Evolutionary conservation across 2,329 filamentous ascomycete genomes (phyloP), one percentile per base, ranked within the genome.

Genomic region (Pseudonectria buxi): DNA sequence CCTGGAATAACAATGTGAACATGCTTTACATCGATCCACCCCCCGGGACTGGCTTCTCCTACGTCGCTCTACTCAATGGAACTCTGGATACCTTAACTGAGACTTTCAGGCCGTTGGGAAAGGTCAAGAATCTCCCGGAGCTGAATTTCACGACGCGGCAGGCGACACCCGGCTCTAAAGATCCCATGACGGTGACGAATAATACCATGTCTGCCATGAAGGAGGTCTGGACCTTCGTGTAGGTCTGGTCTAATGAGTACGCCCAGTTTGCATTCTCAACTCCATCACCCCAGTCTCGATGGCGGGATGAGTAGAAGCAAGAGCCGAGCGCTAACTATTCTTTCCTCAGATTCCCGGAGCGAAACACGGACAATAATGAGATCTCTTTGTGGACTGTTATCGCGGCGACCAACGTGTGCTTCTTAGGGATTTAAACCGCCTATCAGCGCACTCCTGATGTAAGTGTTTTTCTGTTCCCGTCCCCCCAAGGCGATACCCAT

Each of bases 11-110:
- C 11, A 50, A 55, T 30, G 61, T 60, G 26, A 67, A 66, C 33
- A 63, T 67, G 57, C 54, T 76, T 10, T 76, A 70, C 53, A 67
- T 76, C 28, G 68, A 71, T 42, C 67, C 69, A 67, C 78, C 78
- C 3, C 75, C 78, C 36, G 78, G 83, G 53, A 72, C 83, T 12
- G 74, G 75, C 6, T 77, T 81, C 43, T 82, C 77, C 2, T 77
- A 72, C 49, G 82, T 83, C 47, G 66, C n/a, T n/a, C n/a, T n/a
- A n/a, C n/a, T n/a, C n/a, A 83, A 84, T 49, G 71, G 72, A 3
- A 76, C 77, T 1, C 53, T 78, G 15, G 64, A 77, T 37, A 54
- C 73, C 10, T 41, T 69, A 14, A 62, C 57, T 1, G 57, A 59
- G 16, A 50, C 14, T 0, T 50, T 53, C n/a, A 46, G 40, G 0